A percentile compares a stretch with the other conserved stretches of the same genome.
Evolutionary conservation across 2,329 filamentous ascomycete genomes (phyloP).

Genomic region (Capronia coronata): DNA sequence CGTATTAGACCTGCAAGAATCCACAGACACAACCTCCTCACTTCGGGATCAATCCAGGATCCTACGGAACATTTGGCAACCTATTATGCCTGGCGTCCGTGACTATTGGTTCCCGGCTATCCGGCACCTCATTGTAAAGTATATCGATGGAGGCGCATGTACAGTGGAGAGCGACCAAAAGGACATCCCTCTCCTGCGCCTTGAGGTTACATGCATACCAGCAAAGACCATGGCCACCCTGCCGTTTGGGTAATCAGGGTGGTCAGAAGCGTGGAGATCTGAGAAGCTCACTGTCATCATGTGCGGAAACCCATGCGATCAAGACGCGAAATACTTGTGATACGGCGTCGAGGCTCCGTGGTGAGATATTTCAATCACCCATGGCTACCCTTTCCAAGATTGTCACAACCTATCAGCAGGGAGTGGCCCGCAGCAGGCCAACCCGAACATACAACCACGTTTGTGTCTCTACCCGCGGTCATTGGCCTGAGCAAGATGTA

Average conservation of each 20-base stretch:
- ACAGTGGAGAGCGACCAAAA: constrained; percentile 10
- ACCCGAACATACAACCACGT: too few relatives aligned
- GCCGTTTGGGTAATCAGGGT: neutral
- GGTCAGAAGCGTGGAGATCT: neutral
- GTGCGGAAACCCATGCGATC: too few relatives aligned
- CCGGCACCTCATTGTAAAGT: constrained; percentile 5
- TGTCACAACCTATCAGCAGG: too few relatives aligned
- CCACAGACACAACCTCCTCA: too few relatives aligned
- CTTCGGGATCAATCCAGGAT: too few relatives aligned
- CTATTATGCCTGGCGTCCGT: neutral
- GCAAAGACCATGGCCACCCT: neutral
- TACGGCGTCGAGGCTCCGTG: neutral
- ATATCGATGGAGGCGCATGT: neutral
- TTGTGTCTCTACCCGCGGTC: too few relatives aligned
- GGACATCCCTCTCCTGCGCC: constrained; percentile 9
- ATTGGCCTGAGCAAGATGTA: constrained; percentile 1
- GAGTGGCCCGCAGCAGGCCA: too few relatives aligned
- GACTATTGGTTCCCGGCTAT: constrained; percentile 15
- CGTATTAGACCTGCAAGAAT: too few relatives aligned
- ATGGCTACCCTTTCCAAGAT: neutral
- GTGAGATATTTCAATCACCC: neutral
- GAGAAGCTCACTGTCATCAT: too few relatives aligned
- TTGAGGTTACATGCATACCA: constrained; percentile 5
- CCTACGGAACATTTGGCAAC: too few relatives aligned
- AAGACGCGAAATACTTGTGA: too few relatives aligned